Evolutionary conservation across 1,284 basidiomycete species (phyloP), one percentile per base, ranked within the genome.

Genomic region (Apiotrichum domesticum): DNA sequence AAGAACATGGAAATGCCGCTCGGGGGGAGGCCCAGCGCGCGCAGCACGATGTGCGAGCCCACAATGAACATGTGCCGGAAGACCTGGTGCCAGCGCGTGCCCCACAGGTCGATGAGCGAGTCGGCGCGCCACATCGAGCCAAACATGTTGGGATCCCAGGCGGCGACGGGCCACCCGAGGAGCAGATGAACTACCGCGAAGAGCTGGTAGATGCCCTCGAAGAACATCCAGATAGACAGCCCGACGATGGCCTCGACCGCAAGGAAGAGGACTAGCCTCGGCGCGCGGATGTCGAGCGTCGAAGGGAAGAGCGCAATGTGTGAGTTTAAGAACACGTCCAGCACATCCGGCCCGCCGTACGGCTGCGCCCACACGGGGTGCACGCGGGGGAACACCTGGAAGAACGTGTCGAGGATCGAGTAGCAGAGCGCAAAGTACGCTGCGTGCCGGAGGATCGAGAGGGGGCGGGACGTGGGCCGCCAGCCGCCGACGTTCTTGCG

Each of bases 51-150:
- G 3, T 15, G 8, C 11, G 46, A 32, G n/a, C 14, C 2, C 33
- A 43, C 33, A 14, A 43, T 43, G 45, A 54, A 54, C 15, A 15
- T 33, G 46, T 48, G 46, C 3, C 71, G 64, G 55, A 51, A 51
- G 35, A 73, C 48, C 66, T 74, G 72, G 63, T 77, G 76, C 76
- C 76, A 77, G 44, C 76, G 52, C 47, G 63, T 66, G 3, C 75
- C 74, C 76, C 76, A 77, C 21, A 77, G 65, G 35, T 76, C 70
- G 45, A 75, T 56, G 41, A 77, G 39, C 57, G 70, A 72, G 55
- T 71, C 70, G 6, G 70, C 66, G 32, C 48, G 57, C 59, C 68
- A 67, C 3, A 74, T 72, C 21, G 54, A 44, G 51, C 73, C 65
- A 47, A 75, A 72, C 45, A 77, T 56, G 54, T 71, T 66, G 33